These are phyloP conservation scores for Calonectria henricotiae DNA, from an alignment of 2,329 filamentous ascomycete genomes.

Conservation along the genomic window DNA sequence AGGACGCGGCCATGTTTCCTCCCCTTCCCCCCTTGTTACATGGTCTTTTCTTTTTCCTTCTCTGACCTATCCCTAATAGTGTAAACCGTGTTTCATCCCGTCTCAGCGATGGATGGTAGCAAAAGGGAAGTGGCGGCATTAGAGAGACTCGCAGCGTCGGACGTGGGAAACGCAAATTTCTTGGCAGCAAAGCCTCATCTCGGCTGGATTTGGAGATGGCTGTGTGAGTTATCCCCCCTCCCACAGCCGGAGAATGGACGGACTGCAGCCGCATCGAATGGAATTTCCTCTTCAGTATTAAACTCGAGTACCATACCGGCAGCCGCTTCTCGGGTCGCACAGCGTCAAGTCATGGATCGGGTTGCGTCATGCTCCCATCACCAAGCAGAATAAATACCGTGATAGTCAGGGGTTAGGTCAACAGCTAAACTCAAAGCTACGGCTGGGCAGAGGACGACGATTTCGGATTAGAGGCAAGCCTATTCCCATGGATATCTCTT, in stretches of 20 bases:
- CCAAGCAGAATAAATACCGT: too few species aligned
- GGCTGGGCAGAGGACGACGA: neutral
- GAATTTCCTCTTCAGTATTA: neutral
- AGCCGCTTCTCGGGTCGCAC: neutral
- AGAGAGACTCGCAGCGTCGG: too few species aligned
- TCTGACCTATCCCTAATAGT: neutral
- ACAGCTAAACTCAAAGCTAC: neutral
- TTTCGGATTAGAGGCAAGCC: neutral
- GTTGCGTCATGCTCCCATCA: slow-evolving; percentile 14
- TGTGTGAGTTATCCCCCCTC: too few species aligned
- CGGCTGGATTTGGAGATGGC: too few species aligned
- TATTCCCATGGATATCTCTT: neutral
- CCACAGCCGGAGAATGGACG: too few species aligned
- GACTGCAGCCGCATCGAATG: neutral
- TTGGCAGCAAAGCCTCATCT: neutral
- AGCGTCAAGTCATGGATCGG: neutral
- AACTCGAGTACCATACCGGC: neutral
- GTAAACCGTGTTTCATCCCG: neutral
- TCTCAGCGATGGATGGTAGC: neutral
- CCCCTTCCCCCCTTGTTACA: neutral
- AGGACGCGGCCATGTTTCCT: neutral
- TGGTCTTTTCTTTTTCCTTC: slow-evolving; percentile 12
- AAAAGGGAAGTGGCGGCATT: neutral
- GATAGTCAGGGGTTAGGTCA: neutral
- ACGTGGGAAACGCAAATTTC: neutral